Base-by-base conservation (phyloP, 2,329 filamentous ascomycete species). In the Aspergillus sp. region DNA sequence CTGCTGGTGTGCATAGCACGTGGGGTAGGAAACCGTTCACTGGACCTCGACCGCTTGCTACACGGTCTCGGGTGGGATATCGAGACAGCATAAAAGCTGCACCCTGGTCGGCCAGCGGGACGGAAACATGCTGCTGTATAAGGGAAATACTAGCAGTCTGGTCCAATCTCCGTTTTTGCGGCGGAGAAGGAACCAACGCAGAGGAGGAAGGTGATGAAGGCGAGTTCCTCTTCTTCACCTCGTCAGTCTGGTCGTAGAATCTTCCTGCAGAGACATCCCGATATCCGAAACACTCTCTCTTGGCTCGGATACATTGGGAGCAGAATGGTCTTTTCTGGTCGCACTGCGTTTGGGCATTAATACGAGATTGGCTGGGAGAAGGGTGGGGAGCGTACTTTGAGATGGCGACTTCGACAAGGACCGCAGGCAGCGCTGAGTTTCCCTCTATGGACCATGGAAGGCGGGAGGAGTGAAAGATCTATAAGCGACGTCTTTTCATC, bases 191-290 rank as follows among this genome's bases (percentile, higher is more conserved):
- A n/a, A 31, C 23, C 27, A 31, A 27, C 23, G 57, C 44, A 23
- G 31, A 44, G 4, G 31, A 21, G 15, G 33, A 23, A 15, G 19
- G 39, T 7, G 37, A 19, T 6, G 50, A 37, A 44, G 52, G 23
- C 44, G 15, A 41, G 33, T 46, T 62, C 23, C 67, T 66, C 11
- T 25, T 44, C 6, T 35, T 55, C 33, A 67, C 55, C 21, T 65
- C 64, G 3, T 62, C 49, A 14, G 53, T 68, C 43, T 68, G 66
- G 49, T 67, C 65, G 44, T 56, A 58, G 27, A 68, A 52, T 19
- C 64, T 57, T 14, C 65, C 41, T n/a, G 50, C 43, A 3, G 46
- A 45, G 11, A 58, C 31, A 50, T 67, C 65, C 44, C 59, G 64
- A 56, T 67, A 68, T 3, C 65, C 65, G 0, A 48, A 56, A 41